Percentiles rank a stretch among this genome's conserved stretches.
phyloP scores from a whole-genome alignment of 2,329 filamentous ascomycete species.

The Beauveria asiatica region DNA sequence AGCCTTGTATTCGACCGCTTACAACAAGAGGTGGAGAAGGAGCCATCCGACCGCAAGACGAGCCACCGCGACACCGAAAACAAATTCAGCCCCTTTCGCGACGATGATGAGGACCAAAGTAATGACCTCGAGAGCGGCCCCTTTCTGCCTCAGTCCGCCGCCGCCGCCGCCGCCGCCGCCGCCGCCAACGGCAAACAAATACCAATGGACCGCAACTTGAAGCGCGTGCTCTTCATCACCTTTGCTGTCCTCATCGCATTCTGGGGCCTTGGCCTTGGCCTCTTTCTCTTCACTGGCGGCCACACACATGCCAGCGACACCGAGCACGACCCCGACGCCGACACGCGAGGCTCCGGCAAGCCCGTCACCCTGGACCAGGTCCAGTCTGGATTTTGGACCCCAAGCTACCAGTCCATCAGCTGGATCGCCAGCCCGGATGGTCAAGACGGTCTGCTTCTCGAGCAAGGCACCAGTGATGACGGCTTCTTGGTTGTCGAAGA shows the following conservation, averaged over 20 bases:
- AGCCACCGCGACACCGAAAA: constrained; percentile 17
- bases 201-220: constrained; percentile 57
- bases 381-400: constrained; percentile 54
- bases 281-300: constrained; percentile 57
- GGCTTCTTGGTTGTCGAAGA: constrained; percentile 83
- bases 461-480: constrained; percentile 54
- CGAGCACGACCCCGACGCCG: constrained; percentile 62
- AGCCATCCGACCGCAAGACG: constrained; percentile 13
- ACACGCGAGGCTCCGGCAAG: constrained; percentile 56
- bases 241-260: constrained; percentile 52
- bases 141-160: constrained; percentile 36
- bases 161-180: constrained; percentile 20
- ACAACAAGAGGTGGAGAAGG: constrained; percentile 43
- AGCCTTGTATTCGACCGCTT: constrained; percentile 75
- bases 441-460: constrained; percentile 78
- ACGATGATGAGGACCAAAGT: constrained; percentile 20
- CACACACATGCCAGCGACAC: constrained; percentile 56
- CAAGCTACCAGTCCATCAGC: constrained; percentile 56
- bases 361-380: constrained; percentile 66
- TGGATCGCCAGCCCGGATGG: constrained; percentile 70
- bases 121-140: constrained; percentile 40
- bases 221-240: constrained; percentile 53
- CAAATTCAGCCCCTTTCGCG: constrained; percentile 34
- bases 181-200: constrained; percentile 40
- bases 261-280: constrained; percentile 60